Percentiles rank a stretch among this genome's conserved stretches.
These are phyloP conservation scores for Catharanthus roseus DNA, from an alignment of 257 asterid species.

Conservation along the genomic window DNA sequence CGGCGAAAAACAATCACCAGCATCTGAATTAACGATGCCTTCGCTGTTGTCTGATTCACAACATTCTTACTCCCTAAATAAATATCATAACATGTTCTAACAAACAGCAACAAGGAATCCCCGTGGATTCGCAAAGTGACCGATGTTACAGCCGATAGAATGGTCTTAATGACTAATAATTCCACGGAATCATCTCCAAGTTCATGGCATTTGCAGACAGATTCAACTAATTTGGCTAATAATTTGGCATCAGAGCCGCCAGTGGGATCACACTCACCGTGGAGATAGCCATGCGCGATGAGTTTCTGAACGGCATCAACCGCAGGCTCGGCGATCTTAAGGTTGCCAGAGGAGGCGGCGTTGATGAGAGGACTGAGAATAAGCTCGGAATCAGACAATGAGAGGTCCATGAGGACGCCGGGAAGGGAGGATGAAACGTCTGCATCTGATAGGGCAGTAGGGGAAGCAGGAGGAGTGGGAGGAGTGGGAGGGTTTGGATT, in stretches of 20 bases:
- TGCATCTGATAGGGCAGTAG: conserved; percentile 45
- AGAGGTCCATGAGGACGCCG: conserved; percentile 73
- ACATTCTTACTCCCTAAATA: conserved; percentile 78
- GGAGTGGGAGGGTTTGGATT: conserved; percentile 40
- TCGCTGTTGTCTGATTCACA: conserved; percentile 94
- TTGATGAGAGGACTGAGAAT: conserved; percentile 69
- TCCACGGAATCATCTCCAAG: conserved; percentile 79
- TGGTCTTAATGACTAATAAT: conserved; percentile 70
- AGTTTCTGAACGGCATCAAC: conserved; percentile 89
- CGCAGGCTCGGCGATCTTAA: conserved; percentile 82
- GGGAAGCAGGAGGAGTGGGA: conserved; percentile 42
- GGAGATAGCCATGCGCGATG: conserved; percentile 79
- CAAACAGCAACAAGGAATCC: conserved; percentile 78
- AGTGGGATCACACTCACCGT: conserved; percentile 80
- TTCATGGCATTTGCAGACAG: conserved; percentile 86
- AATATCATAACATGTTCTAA: conserved; percentile 86
- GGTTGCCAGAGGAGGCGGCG: conserved; percentile 54
- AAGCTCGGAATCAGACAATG: conserved; percentile 67
- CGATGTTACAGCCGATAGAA: conserved; percentile 82
- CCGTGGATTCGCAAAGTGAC: conserved; percentile 79
- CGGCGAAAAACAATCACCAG: conserved; percentile 90
- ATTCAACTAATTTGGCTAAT: conserved; percentile 61
- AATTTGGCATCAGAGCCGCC: conserved; percentile 69
- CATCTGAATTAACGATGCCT: conserved; percentile 96
- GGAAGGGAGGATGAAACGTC: conserved; percentile 41